Conservation (phyloP, 495 filamentous ascomycete species). For the Xeromyces bisporus region DNA sequence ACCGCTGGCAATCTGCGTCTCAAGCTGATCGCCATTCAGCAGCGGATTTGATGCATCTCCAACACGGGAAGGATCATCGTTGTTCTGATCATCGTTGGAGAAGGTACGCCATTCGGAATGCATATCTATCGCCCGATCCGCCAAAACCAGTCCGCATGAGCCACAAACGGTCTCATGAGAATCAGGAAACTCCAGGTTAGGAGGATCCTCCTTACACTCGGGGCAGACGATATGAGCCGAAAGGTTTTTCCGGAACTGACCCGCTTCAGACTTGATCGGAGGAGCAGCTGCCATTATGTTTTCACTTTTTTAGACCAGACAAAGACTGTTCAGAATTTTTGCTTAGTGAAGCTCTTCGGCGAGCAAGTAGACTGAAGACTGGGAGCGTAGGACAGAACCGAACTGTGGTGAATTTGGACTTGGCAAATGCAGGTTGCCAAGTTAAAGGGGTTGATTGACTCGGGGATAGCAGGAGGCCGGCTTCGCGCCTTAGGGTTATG, state of each 20-base stretch:
- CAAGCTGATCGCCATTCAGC: slow-evolving; percentile 79
- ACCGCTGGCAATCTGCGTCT: slow-evolving; percentile 72
- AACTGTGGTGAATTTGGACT: slow-evolving; percentile 49
- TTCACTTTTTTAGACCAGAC: slow-evolving; percentile 8
- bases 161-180: slow-evolving; percentile 85
- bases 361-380: slow-evolving; percentile 29
- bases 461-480: not conserved
- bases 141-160: slow-evolving; percentile 81
- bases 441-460: not conserved
- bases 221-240: slow-evolving; percentile 67
- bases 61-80: slow-evolving; percentile 93
- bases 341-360: slow-evolving; percentile 24
- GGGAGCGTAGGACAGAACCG: slow-evolving; percentile 29
- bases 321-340: no score
- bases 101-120: slow-evolving; percentile 98
- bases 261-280: slow-evolving; percentile 10
- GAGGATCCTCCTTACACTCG: slow-evolving; percentile 81
- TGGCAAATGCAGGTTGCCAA: slow-evolving; percentile 25
- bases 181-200: slow-evolving; percentile 87
- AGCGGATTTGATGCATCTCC: slow-evolving; percentile 79
- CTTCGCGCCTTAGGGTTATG: not conserved
- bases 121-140: slow-evolving; percentile 80
- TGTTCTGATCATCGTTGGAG: slow-evolving; percentile 89
- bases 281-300: slow-evolving; percentile 21
- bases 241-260: slow-evolving; percentile 56